phyloP scores from a whole-genome alignment of 2,329 filamentous ascomycete genomes.

The Cytospora chrysosperma region DNA sequence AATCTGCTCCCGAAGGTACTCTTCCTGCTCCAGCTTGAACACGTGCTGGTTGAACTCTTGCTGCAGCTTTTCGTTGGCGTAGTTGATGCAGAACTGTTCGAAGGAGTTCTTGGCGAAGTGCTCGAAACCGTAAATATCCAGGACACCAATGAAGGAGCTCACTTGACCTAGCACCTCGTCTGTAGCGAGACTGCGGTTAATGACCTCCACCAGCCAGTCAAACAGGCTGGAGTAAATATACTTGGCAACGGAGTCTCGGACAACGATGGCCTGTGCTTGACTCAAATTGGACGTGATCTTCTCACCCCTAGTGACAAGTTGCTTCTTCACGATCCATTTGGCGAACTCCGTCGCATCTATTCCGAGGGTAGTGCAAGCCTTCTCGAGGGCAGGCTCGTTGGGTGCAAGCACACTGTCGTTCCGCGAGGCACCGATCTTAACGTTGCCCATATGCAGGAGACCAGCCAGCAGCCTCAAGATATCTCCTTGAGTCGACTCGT shows the following conservation, averaged over 20 bases:
- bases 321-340: slow-evolving; percentile 99
- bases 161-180: slow-evolving; percentile 82
- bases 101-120: slow-evolving; percentile 99
- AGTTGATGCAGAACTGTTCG: slow-evolving; percentile 99
- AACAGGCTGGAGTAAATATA: slow-evolving; percentile 98
- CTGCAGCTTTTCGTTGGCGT: slow-evolving; percentile 98
- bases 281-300: slow-evolving; percentile 96
- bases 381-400: slow-evolving; percentile 76
- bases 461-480: slow-evolving; percentile 92
- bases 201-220: slow-evolving; percentile 98
- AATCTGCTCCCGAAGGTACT: slow-evolving; percentile 93
- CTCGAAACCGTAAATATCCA: slow-evolving; percentile 99
- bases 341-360: slow-evolving; percentile 85
- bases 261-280: slow-evolving; percentile 88
- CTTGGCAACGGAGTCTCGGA: slow-evolving; percentile 95
- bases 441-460: slow-evolving; percentile 89
- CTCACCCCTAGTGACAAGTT: slow-evolving; percentile 91
- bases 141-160: slow-evolving; percentile 89
- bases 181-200: slow-evolving; percentile 86
- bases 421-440: slow-evolving; percentile 89
- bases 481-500: slow-evolving; percentile 68
- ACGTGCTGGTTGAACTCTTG: slow-evolving; percentile 99
- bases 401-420: slow-evolving; percentile 82
- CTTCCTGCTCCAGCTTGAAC: slow-evolving; percentile 98
- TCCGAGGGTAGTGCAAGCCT: slow-evolving; percentile 81